Evolutionary conservation across 176 grass and related monocot genomes (phyloP).

Genomic region (Elaeis guineensis): DNA sequence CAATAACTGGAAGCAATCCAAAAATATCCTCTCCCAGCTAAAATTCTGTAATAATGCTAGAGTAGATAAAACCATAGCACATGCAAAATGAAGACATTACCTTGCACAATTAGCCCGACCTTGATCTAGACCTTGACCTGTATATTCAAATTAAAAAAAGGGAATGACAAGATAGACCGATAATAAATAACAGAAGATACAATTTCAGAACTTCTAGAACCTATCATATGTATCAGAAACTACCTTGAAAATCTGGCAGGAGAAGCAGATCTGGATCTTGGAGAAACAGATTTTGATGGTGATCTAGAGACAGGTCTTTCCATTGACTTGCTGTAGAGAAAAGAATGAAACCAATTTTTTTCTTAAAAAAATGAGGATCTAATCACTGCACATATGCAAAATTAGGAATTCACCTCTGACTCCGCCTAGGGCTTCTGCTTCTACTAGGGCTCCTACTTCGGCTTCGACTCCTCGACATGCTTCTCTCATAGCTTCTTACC

Average conservation of each 20-base stretch:
- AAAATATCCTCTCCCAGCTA: too few relatives aligned
- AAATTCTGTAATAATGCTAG: too few relatives aligned
- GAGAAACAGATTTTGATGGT: constrained; percentile 12
- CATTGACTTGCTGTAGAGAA: constrained; percentile 13
- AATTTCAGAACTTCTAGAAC: not conserved
- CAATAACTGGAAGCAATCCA: too few relatives aligned
- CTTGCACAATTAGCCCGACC: constrained; percentile 7
- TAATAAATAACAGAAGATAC: not conserved
- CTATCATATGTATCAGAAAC: not conserved
- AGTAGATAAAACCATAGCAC: too few relatives aligned
- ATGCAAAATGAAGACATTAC: not conserved
- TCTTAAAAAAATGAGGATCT: not conserved
- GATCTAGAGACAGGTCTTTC: constrained; percentile 7
- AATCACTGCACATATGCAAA: not conserved
- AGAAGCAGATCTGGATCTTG: constrained; percentile 8
- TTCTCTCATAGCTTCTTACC: constrained; percentile 14
- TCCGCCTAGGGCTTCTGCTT: constrained; percentile 13
- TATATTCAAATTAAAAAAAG: not conserved
- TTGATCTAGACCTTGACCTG: constrained; percentile 25
- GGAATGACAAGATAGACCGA: not conserved
- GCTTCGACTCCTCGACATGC: constrained; percentile 14
- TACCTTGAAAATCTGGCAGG: constrained; percentile 10
- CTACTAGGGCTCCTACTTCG: constrained; percentile 1
- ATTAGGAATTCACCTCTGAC: not conserved
- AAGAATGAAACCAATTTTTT: not conserved